Conservation (phyloP, 306 rosid species). For the Cicer judaicum region DNA sequence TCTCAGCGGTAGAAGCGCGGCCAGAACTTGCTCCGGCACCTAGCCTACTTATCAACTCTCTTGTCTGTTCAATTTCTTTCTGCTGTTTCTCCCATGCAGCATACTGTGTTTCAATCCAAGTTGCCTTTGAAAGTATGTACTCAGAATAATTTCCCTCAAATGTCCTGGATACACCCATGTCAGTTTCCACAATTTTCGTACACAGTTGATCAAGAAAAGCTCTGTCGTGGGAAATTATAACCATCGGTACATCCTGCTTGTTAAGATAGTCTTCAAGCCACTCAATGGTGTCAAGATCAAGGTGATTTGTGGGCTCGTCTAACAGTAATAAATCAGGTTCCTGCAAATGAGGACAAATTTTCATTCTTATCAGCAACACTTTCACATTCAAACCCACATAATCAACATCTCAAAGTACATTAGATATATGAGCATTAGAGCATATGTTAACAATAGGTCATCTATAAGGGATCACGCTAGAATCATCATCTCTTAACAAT, state of each 20-base stretch:
- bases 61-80: slow-evolving; percentile 90
- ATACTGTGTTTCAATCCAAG: slow-evolving; percentile 87
- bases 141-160: slow-evolving; percentile 88
- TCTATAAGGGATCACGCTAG: background rate
- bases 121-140: slow-evolving; percentile 72
- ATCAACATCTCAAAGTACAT: slow-evolving; percentile 15
- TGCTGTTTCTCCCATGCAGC: slow-evolving; percentile 99
- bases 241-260: slow-evolving; percentile 97
- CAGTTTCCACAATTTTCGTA: slow-evolving; percentile 98
- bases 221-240: slow-evolving; percentile 94
- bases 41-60: slow-evolving; percentile 78
- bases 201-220: slow-evolving; percentile 98
- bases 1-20: slow-evolving; percentile 94
- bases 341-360: slow-evolving; percentile 57
- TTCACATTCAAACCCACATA: slow-evolving; percentile 20
- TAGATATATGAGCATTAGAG: slow-evolving; percentile 2
- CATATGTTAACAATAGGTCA: background rate
- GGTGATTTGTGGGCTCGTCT: slow-evolving; percentile 97
- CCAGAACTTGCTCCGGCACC: slow-evolving; percentile 98
- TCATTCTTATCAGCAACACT: slow-evolving; percentile 22
- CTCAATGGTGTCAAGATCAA: slow-evolving; percentile 97
- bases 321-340: slow-evolving; percentile 90
- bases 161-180: slow-evolving; percentile 89
- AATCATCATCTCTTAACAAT: background rate
- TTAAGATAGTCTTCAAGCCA: slow-evolving; percentile 94